Conservation (phyloP, 2,329 filamentous ascomycete genomes). For the Colletotrichum nymphaeae region DNA sequence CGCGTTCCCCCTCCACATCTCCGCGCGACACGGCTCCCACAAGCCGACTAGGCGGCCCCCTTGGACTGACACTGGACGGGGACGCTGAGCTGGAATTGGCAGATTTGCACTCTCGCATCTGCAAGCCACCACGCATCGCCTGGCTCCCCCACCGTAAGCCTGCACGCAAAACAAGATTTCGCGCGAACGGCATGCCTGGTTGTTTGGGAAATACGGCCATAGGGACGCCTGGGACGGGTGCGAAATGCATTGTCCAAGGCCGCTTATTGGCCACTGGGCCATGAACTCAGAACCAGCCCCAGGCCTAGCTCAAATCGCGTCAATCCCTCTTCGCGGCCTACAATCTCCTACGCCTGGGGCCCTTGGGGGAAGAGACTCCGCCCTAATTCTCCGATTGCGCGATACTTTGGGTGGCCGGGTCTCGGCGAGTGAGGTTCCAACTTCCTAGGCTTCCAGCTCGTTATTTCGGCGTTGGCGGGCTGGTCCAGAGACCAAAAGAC, state of each 20-base stretch:
- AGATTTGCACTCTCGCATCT: constrained; percentile 35
- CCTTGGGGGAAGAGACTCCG: neutral
- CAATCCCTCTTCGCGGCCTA: neutral
- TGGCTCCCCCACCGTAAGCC: constrained; percentile 26
- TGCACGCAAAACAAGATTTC: constrained; percentile 36
- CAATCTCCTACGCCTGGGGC: constrained; percentile 14
- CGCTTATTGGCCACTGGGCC: neutral
- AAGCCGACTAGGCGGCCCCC: constrained; percentile 25
- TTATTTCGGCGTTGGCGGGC: too few relatives aligned
- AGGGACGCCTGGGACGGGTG: neutral
- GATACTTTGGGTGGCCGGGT: neutral
- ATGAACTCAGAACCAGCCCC: neutral
- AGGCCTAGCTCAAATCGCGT: constrained; percentile 6
- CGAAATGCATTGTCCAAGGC: neutral
- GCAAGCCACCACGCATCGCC: constrained; percentile 32
- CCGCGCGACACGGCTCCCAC: constrained; percentile 28
- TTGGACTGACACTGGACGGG: neutral
- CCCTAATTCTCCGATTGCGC: constrained; percentile 33
- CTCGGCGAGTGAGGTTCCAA: constrained; percentile 1
- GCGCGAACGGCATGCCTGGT: constrained; percentile 28
- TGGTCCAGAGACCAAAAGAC: neutral
- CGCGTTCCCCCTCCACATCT: constrained; percentile 16
- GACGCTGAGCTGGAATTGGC: neutral
- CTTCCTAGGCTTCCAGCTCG: neutral
- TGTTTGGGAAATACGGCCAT: constrained; percentile 3